These are phyloP conservation scores for Ochetophila trinervis DNA, from an alignment of 306 rosid species.

Conservation along the genomic window DNA sequence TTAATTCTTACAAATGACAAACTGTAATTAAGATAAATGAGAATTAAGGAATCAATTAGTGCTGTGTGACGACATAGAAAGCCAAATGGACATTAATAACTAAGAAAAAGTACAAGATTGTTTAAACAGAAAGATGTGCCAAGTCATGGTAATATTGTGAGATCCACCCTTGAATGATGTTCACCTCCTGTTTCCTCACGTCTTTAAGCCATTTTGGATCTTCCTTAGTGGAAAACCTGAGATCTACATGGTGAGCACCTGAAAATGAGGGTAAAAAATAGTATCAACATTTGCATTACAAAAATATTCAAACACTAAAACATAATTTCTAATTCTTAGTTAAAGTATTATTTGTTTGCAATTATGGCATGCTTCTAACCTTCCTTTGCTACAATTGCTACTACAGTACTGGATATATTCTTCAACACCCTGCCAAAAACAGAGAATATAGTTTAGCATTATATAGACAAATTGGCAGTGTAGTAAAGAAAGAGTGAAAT, in stretches of 20 bases:
- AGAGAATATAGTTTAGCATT: background rate
- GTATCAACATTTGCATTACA: too few relatives aligned
- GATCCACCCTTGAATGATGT: slow-evolving; percentile 58
- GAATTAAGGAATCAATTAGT: too few relatives aligned
- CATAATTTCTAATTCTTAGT: background rate
- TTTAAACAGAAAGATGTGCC: slow-evolving; percentile 21
- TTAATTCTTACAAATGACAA: too few relatives aligned
- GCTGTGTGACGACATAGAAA: too few relatives aligned
- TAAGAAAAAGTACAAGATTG: background rate
- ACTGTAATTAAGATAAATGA: too few relatives aligned
- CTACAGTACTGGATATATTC: slow-evolving; percentile 52
- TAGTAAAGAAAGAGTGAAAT: background rate
- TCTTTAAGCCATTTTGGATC: slow-evolving; percentile 82
- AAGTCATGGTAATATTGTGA: slow-evolving; percentile 54
- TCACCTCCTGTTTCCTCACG: slow-evolving; percentile 55
- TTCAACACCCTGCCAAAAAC: slow-evolving; percentile 54
- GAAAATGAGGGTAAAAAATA: background rate
- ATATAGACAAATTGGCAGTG: background rate
- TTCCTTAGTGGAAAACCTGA: slow-evolving; percentile 56
- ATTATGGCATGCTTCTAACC: slow-evolving; percentile 29
- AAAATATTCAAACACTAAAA: too few relatives aligned
- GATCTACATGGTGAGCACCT: slow-evolving; percentile 95
- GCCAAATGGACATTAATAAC: background rate
- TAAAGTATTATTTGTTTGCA: background rate
- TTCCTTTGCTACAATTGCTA: slow-evolving; percentile 74